Evolutionary conservation across 2,329 filamentous ascomycete species (phyloP).

Genomic region (Xylaria sp.): DNA sequence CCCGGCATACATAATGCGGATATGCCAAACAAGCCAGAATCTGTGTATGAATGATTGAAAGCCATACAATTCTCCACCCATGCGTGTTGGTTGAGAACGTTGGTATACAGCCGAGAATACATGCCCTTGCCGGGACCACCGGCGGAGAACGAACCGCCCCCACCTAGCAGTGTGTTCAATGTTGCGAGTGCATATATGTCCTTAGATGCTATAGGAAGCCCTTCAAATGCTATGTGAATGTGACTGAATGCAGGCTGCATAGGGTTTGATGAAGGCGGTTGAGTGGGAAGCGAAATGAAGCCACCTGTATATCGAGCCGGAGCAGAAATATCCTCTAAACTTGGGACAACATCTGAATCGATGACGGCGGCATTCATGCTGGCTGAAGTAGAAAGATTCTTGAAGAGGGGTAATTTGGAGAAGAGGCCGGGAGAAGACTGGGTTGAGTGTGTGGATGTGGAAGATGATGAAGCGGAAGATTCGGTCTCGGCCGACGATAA

Average conservation of each 20-base stretch:
- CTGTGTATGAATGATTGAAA: conserved; percentile 98
- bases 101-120: conserved; percentile 98
- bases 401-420: conserved; percentile 88
- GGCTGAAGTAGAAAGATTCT: conserved; percentile 83
- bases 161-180: conserved; percentile 93
- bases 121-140: conserved; percentile 98
- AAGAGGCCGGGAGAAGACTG: conserved; percentile 72
- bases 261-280: conserved; percentile 81
- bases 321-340: conserved; percentile 65
- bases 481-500: conserved; percentile 50
- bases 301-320: conserved; percentile 92
- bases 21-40: conserved; percentile 95
- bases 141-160: conserved; percentile 95
- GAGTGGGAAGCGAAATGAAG: conserved; percentile 84
- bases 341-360: conserved; percentile 56
- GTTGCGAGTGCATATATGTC: conserved; percentile 98
- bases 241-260: conserved; percentile 85
- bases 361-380: conserved; percentile 68
- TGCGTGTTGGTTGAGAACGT: conserved; percentile 95
- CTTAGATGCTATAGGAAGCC: conserved; percentile 85
- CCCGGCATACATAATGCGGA: conserved; percentile 84
- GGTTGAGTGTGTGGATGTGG: conserved; percentile 47
- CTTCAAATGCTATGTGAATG: conserved; percentile 96
- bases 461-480: conserved; percentile 49
- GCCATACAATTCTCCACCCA: conserved; percentile 97